phyloP scores from a whole-genome alignment of 352 stramenopile genomes.

The Globisporangium splendens region DNA sequence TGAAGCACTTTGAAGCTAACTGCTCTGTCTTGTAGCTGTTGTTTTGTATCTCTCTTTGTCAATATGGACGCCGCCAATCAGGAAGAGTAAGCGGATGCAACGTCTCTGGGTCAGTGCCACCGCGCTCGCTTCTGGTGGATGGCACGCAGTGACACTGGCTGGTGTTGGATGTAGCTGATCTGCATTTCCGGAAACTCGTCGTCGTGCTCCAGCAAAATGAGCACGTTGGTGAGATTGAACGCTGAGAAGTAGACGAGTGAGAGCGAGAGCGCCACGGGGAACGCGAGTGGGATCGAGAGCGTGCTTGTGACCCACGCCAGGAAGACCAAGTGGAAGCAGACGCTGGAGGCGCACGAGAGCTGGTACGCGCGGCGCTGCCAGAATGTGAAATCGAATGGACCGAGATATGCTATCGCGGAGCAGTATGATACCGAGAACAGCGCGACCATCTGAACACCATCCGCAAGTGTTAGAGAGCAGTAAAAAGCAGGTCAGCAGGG shows the following conservation, averaged over 20 bases:
- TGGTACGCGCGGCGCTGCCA: too few relatives aligned
- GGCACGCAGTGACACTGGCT: background rate
- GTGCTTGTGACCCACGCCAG: slow-evolving; percentile 21
- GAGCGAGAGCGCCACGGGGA: slow-evolving; percentile 27
- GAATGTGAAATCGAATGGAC: too few relatives aligned
- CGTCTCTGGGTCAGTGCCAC: slow-evolving; percentile 16
- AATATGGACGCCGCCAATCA: background rate
- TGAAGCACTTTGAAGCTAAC: too few relatives aligned
- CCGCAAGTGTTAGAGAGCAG: too few relatives aligned
- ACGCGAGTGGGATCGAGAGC: slow-evolving; percentile 26
- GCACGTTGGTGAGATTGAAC: slow-evolving; percentile 59
- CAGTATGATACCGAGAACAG: too few relatives aligned
- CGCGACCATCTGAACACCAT: too few relatives aligned
- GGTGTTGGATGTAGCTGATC: slow-evolving; percentile 1
- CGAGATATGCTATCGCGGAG: too few relatives aligned
- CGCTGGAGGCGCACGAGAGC: too few relatives aligned
- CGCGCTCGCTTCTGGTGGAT: slow-evolving; percentile 20
- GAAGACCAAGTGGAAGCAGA: slow-evolving; percentile 43
- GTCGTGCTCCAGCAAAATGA: slow-evolving; percentile 47
- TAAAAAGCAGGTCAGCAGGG: too few relatives aligned
- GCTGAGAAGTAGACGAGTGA: slow-evolving; percentile 36
- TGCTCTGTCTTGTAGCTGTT: background rate
- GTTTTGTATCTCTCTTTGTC: slow-evolving; percentile 5
- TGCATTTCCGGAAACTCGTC: slow-evolving; percentile 9
- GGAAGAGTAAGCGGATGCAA: too few relatives aligned